Percentiles rank a stretch among this genome's conserved stretches.
These are phyloP conservation scores for Cronartium quercuum DNA, from an alignment of 1,284 basidiomycete genomes.

Conservation along the genomic window DNA sequence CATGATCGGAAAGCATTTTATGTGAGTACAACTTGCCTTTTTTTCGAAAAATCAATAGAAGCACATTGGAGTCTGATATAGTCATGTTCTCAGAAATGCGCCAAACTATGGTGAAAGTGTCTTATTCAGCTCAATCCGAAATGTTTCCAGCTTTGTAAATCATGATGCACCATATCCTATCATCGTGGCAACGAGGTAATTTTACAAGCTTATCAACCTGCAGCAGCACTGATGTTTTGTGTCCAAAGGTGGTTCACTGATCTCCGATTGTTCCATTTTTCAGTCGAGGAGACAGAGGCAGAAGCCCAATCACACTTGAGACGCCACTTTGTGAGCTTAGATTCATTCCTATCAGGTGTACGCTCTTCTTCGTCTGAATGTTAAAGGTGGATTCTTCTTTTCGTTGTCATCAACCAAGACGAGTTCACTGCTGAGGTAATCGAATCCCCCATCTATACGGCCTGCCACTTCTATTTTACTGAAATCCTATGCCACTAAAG, in stretches of 20 bases:
- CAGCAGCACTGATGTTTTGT: background rate
- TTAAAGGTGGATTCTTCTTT: background rate
- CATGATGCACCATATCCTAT: slow-evolving; percentile 32
- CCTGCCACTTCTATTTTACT: too few species aligned
- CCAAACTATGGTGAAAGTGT: slow-evolving; percentile 32
- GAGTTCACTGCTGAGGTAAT: slow-evolving; percentile 32
- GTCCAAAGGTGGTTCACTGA: background rate
- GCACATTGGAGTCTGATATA: background rate
- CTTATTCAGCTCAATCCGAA: slow-evolving; percentile 27
- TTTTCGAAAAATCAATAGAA: background rate
- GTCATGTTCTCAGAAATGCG: slow-evolving; percentile 6
- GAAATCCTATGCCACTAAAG: too few species aligned
- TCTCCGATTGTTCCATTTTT: background rate
- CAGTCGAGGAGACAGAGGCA: slow-evolving; percentile 18
- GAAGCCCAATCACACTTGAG: slow-evolving; percentile 7
- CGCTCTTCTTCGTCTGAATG: too few species aligned
- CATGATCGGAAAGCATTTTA: slow-evolving; percentile 36
- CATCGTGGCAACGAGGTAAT: slow-evolving; percentile 24
- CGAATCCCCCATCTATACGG: too few species aligned
- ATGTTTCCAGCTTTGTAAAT: slow-evolving; percentile 26
- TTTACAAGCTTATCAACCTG: background rate
- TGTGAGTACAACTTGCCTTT: background rate
- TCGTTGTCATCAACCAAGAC: background rate
- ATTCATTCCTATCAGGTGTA: too few species aligned
- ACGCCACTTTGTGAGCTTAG: slow-evolving; percentile 26